These are phyloP conservation scores for Lactarius tabidus DNA, from an alignment of 768 basidiomycete genomes.

Conservation along the genomic window DNA sequence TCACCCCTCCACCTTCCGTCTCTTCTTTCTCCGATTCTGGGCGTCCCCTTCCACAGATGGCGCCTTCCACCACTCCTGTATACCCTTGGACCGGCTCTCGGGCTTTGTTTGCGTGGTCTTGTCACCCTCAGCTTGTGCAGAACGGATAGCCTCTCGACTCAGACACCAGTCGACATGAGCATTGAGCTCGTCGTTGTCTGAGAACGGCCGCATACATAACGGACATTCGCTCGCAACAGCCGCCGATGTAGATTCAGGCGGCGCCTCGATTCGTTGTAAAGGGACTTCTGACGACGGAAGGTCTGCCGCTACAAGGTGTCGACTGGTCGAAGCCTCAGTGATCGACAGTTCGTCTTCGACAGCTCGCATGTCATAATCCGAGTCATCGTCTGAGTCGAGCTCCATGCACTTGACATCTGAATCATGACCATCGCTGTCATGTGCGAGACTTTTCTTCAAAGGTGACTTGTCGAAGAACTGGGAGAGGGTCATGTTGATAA, in stretches of 20 bases:
- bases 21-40: slow-evolving; percentile 3
- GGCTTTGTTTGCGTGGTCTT: neutral
- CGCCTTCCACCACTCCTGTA: slow-evolving; percentile 19
- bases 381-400: slow-evolving; percentile 33
- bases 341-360: neutral
- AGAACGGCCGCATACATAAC: slow-evolving; percentile 59
- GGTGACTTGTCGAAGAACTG: slow-evolving; percentile 57
- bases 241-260: slow-evolving; percentile 1
- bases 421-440: slow-evolving; percentile 22
- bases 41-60: neutral
- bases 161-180: slow-evolving; percentile 88
- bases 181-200: slow-evolving; percentile 77
- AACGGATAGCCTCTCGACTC: slow-evolving; percentile 69
- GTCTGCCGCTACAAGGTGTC: slow-evolving; percentile 11
- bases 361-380: slow-evolving; percentile 1
- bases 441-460: slow-evolving; percentile 40
- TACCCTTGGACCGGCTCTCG: neutral
- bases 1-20: slow-evolving; percentile 14
- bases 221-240: slow-evolving; percentile 53
- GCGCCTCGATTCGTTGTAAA: slow-evolving; percentile 1
- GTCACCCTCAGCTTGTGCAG: slow-evolving; percentile 49
- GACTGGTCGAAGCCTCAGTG: neutral
- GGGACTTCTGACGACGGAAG: slow-evolving; percentile 1
- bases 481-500: neutral
- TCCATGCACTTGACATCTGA: slow-evolving; percentile 52